phyloP scores from a whole-genome alignment of 2,329 filamentous ascomycete species.

The Cordyceps cicadae region DNA sequence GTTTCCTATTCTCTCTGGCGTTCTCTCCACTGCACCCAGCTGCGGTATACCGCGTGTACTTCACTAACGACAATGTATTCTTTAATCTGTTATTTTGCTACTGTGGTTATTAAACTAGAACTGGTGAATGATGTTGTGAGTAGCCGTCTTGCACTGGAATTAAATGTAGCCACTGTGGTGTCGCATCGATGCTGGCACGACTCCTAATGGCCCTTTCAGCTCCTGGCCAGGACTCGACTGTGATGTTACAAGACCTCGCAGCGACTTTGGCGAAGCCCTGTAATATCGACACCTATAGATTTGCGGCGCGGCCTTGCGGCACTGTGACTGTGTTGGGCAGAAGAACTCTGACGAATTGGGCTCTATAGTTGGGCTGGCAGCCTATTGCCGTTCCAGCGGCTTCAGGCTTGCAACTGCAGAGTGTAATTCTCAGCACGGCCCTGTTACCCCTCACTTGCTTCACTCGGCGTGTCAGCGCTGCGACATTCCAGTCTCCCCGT shows the following conservation, averaged over 20 bases:
- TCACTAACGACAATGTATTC: not conserved
- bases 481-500: not conserved
- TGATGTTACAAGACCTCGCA: not conserved
- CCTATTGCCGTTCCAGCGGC: conserved; percentile 15
- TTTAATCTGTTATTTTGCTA: not conserved
- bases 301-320: not conserved
- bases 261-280: conserved; percentile 2
- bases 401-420: conserved; percentile 9
- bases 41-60: not conserved
- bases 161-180: not conserved
- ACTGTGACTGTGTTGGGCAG: not conserved
- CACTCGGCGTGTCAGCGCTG: not conserved
- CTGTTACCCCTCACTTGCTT: conserved; percentile 13
- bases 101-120: not conserved
- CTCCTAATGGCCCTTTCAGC: not conserved
- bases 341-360: not conserved
- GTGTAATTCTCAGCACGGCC: conserved; percentile 20
- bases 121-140: not conserved
- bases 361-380: not conserved
- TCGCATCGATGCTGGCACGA: not conserved
- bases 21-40: not conserved
- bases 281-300: not conserved
- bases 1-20: too few relatives aligned
- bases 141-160: not conserved
- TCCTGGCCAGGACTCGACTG: not conserved